Evolutionary conservation across 129 eudicot species (phyloP).

Genomic region (Lactuca sativa): DNA sequence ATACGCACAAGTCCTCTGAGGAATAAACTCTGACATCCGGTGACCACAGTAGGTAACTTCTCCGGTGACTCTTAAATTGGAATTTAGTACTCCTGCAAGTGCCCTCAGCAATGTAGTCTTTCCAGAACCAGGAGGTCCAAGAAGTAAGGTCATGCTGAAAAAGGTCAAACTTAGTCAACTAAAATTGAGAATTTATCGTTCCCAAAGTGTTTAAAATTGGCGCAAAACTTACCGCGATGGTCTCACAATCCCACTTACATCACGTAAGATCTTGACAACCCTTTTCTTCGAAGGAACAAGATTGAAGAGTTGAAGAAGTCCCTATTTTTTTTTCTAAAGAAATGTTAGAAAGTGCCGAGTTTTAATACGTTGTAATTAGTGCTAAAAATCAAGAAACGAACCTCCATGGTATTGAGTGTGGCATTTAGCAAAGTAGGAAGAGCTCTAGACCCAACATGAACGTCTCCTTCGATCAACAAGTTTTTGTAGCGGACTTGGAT

Average conservation of each 20-base stretch:
- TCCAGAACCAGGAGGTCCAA: slow-evolving; percentile 95
- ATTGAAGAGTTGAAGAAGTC: slow-evolving; percentile 36
- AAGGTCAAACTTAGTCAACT: neutral
- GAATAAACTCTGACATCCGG: slow-evolving; percentile 45
- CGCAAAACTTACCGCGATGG: slow-evolving; percentile 58
- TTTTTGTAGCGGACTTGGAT: slow-evolving; percentile 32
- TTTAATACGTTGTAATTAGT: neutral
- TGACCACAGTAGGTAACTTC: slow-evolving; percentile 49
- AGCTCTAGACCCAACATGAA: slow-evolving; percentile 34
- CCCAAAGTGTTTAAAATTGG: neutral
- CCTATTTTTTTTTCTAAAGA: slow-evolving; percentile 27
- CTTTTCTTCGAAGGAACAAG: slow-evolving; percentile 61
- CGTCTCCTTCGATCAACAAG: slow-evolving; percentile 34
- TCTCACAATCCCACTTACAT: slow-evolving; percentile 55
- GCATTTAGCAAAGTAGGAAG: slow-evolving; percentile 41
- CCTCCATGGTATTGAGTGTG: slow-evolving; percentile 55
- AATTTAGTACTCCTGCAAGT: slow-evolving; percentile 53
- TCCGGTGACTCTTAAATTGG: slow-evolving; percentile 20
- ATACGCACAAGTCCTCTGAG: slow-evolving; percentile 50
- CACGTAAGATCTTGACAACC: slow-evolving; percentile 54
- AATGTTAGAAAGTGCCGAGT: neutral
- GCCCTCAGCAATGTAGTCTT: slow-evolving; percentile 78
- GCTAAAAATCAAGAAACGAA: slow-evolving; percentile 9
- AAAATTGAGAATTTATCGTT: neutral
- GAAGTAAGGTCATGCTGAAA: slow-evolving; percentile 80